Percentiles rank a stretch among this genome's conserved stretches.
Evolutionary conservation across 108 stramenopile species (phyloP).

Genomic region (Ochromonas danica): DNA sequence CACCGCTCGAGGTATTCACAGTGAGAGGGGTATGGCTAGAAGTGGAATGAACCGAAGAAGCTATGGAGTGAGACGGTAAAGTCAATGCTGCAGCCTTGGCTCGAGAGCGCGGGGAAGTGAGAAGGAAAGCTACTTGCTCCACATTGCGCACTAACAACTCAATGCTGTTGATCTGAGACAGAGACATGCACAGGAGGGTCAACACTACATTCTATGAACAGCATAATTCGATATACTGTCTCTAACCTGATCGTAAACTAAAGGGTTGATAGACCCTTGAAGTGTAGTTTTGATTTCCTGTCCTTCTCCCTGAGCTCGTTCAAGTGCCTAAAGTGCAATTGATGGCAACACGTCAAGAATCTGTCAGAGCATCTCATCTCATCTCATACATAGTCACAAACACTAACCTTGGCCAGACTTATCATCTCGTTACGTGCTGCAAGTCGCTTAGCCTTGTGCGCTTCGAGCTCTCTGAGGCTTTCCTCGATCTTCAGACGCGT

Average conservation of each 20-base stretch:
- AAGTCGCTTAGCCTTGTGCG: neutral
- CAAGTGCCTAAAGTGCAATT: too few species aligned
- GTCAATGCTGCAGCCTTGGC: too few species aligned
- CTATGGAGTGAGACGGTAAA: too few species aligned
- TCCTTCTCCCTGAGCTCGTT: neutral
- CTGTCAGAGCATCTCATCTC: neutral
- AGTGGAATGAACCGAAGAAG: too few species aligned
- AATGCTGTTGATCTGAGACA: too few species aligned
- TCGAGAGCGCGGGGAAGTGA: too few species aligned
- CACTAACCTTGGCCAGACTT: neutral
- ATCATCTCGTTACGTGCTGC: neutral
- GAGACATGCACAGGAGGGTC: too few species aligned
- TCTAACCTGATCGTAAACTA: neutral
- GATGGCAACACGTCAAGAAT: too few species aligned
- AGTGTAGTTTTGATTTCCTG: neutral
- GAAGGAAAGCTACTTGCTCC: neutral
- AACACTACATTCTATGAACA: too few species aligned
- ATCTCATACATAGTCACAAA: neutral
- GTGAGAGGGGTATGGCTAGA: too few species aligned
- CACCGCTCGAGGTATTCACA: too few species aligned
- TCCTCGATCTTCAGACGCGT: slow-evolving; percentile 1
- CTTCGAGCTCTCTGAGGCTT: neutral
- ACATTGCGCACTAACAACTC: neutral
- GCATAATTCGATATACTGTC: too few species aligned
- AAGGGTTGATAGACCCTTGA: neutral